Evolutionary conservation across 2,329 filamentous ascomycete genomes (phyloP), one percentile per base, ranked within the genome.

Genomic region (Hysterium pulicare): DNA sequence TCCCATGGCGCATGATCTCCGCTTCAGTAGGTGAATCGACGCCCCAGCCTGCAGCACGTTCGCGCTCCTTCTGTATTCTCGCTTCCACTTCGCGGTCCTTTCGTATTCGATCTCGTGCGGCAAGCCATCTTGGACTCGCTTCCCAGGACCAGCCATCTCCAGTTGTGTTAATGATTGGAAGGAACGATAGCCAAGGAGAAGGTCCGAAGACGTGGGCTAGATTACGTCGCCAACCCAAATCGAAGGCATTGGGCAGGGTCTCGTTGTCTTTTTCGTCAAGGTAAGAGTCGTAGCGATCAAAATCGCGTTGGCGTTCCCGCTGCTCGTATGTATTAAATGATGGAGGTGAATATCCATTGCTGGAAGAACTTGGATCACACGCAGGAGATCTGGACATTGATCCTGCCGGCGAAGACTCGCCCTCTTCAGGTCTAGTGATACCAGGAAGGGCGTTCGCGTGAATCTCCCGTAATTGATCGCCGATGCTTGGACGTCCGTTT

Each of bases 61-160:
- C 85, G 42, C 84, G 72, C 46, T 75, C 72, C 37, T 77, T 74
- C 59, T 87, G 84, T 38, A 77, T 71, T 33, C 60, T 50, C 33
- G 68, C 62, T 44, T 69, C 58, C 17, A 48, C 53, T 45, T 66
- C 60, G 22, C 65, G 59, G 34, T 70, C 63, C 31, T 59, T 61
- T 21, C 68, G 63, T 38, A 90, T 73, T 16, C 72, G 72, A 5
- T 89, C 83, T 33, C 83, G 75, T 3, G 84, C 86, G 26, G 83
- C 81, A 2, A 87, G 49, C 86, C 93, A 98, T 51, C 80, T 81
- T 1, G 80, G 76, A 58, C 83, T 94, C 1, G 90, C 79, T 57
- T 96, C 90, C 93, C 93, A 98, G 33, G 76, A 77, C 91, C 91
- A 98, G 17, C 93, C 93, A 64, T 98, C 88, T 24, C 91, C 91